Base-by-base conservation (phyloP, 768 basidiomycete genomes). In the Pleurotus platypus region DNA sequence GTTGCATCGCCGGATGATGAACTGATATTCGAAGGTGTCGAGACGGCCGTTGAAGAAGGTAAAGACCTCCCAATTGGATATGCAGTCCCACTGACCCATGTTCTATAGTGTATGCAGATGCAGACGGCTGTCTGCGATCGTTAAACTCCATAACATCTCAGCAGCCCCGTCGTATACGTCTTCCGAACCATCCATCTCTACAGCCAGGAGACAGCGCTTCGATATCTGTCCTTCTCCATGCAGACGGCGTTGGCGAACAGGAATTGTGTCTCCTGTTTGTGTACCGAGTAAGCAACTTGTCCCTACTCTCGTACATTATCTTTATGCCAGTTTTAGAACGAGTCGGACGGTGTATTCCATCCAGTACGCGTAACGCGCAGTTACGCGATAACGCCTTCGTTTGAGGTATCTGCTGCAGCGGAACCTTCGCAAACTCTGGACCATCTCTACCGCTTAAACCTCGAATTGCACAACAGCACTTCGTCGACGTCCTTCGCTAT, bases 211-310 rank as follows among this genome's bases (percentile, higher is more conserved):
- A 82, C 18, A 75, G 70, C 42, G 62, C 78, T 4, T 74, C 82
- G 43, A 56, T 90, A n/a, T 72, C 79, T 4, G 49, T 92, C 20
- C 67, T 78, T 3, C 63, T 87, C 49, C 83, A 87, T 60, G 82
- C 82, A 3, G 74, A 79, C 49, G 62, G 66, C 0, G 56, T 70
- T 5, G 84, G 81, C 22, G 71, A 72, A 40, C 76, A 78, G 38
- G 79, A 84, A 46, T 71, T 93, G 9, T 76, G 73, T 54, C 62
- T 90, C 6, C 69, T 94, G 12, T 81, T 93, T 66, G 77, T 84
- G 0, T 91, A 84, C 71, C 80, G 87, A 62, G 86, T 84, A 63
- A 60, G 69, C 62, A 9, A 11, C 2, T 35, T 11, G 30, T 35
- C 30, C 30, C 30, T 11, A 9, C 11, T 11, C 30, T 30, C 2